Evolutionary conservation across 768 basidiomycete genomes (phyloP).

Genomic region (Lentinus tigrinus): DNA sequence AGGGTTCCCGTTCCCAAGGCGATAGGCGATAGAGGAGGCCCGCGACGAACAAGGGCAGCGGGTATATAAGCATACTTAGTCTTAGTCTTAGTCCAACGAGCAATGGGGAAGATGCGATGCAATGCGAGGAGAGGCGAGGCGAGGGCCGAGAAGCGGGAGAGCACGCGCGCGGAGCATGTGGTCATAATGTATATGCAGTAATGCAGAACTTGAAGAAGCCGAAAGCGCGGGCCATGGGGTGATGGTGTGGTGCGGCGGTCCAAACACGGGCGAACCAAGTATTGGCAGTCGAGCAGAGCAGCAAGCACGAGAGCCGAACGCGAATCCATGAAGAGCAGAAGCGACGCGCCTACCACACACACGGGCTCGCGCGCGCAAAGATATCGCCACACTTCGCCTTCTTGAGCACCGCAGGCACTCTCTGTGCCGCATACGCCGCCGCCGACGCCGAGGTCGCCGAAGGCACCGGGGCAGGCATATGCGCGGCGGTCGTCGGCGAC

Average conservation of each 20-base stretch:
- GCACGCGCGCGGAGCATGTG: neutral
- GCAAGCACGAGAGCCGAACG: neutral
- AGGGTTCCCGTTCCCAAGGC: neutral
- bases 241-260: neutral
- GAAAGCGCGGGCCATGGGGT: neutral
- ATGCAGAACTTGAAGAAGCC: too few relatives aligned
- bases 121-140: neutral
- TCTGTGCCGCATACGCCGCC: neutral
- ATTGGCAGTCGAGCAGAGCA: too few relatives aligned
- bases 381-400: constrained; percentile 15
- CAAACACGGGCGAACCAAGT: neutral
- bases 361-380: constrained; percentile 15
- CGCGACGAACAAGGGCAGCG: neutral
- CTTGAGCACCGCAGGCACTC: constrained; percentile 7
- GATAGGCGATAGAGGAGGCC: neutral
- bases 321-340: neutral
- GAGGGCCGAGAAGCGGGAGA: too few relatives aligned
- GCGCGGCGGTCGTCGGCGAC: neutral
- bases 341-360: constrained; percentile 12
- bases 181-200: neutral
- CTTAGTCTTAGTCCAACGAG: neutral
- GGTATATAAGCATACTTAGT: neutral
- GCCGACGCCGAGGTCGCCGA: neutral
- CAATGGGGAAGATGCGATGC: neutral
- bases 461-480: neutral